phyloP scores from a whole-genome alignment of 306 rosid genomes.

The Trichosanthes cucumerina region DNA sequence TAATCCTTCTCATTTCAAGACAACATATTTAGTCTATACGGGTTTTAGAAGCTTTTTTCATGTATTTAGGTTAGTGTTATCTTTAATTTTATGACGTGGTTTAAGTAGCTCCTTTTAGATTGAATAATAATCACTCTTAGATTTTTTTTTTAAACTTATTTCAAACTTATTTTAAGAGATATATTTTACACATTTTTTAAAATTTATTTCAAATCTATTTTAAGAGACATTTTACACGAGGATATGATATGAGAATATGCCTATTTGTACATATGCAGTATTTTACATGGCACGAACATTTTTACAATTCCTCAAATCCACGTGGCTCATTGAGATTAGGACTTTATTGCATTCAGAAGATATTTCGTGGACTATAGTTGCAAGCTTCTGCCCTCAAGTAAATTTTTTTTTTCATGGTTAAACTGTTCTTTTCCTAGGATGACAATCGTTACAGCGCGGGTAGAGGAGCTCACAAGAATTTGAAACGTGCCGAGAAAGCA shows the following conservation, averaged over 20 bases:
- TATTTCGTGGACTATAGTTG: background rate
- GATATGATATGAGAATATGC: background rate
- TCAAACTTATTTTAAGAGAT: background rate
- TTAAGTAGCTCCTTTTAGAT: background rate
- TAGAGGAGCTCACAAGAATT: conserved; percentile 89
- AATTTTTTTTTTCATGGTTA: background rate
- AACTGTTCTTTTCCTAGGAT: conserved; percentile 35
- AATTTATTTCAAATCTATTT: background rate
- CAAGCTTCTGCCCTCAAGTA: background rate
- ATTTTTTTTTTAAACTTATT: background rate
- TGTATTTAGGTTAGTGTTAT: background rate
- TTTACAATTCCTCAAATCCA: background rate
- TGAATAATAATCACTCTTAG: background rate
- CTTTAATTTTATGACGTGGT: background rate
- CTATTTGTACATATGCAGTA: background rate
- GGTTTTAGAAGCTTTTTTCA: background rate
- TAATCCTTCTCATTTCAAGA: background rate
- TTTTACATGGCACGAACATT: background rate
- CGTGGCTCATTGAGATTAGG: background rate
- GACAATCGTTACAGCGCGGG: conserved; percentile 82
- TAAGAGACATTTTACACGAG: background rate
- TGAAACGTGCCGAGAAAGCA: conserved; percentile 92
- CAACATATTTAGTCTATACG: background rate
- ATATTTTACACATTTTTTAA: background rate
- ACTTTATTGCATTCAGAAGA: background rate